phyloP scores from a whole-genome alignment of 1,284 basidiomycete genomes.

The Boletus semigastroideus region DNA sequence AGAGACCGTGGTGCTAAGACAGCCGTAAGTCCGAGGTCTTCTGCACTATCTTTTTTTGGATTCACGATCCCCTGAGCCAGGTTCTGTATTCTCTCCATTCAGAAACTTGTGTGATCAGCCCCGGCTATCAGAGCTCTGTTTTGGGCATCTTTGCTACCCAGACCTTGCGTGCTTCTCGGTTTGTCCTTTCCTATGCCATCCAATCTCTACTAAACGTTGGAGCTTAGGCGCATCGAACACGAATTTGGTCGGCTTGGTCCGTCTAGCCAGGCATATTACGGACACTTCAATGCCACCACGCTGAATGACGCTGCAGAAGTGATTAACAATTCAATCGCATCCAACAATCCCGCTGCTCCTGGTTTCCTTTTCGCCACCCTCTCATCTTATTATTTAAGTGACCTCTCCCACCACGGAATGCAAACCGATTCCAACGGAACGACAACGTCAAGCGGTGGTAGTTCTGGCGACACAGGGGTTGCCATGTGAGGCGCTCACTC shows the following conservation, averaged over 20 bases:
- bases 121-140: constrained; percentile 73
- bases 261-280: constrained; percentile 52
- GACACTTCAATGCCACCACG: constrained; percentile 55
- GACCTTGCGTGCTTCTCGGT: constrained; percentile 43
- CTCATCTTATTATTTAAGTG: constrained; percentile 64
- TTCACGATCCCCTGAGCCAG: constrained; percentile 36
- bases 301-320: constrained; percentile 52
- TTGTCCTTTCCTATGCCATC: constrained; percentile 27
- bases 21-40: constrained; percentile 47
- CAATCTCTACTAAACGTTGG: constrained; percentile 17
- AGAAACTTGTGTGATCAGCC: constrained; percentile 71
- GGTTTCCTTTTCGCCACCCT: constrained; percentile 71
- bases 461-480: constrained; percentile 56
- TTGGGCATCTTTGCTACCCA: constrained; percentile 80
- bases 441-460: constrained; percentile 10
- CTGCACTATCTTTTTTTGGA: background rate
- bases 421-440: constrained; percentile 18
- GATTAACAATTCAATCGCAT: constrained; percentile 52
- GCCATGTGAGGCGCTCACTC: constrained; percentile 55
- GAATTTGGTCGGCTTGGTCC: constrained; percentile 55
- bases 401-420: constrained; percentile 10
- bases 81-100: constrained; percentile 76
- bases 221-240: constrained; percentile 65
- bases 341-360: constrained; percentile 41
- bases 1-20: constrained; percentile 75